Percentiles rank a stretch among this genome's conserved stretches.
Conservation (phyloP, 441 rosid species). For the Sinapis alba region DNA sequence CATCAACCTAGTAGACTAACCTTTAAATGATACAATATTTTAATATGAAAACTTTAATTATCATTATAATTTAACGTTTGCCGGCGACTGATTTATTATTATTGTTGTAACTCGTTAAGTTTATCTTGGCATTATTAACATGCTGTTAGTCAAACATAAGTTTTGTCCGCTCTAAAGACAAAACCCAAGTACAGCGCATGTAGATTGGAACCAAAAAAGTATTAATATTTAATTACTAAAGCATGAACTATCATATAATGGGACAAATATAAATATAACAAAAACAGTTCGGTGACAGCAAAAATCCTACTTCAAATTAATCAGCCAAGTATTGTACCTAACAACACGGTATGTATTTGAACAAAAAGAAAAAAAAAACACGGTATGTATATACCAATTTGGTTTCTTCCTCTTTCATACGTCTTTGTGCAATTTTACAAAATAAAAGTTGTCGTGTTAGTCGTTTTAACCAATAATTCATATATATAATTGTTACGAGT, state of each 20-base stretch:
- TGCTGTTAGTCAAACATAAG: constrained; percentile 32
- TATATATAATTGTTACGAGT: not conserved
- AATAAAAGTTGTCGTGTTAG: not conserved
- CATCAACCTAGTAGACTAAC: constrained; percentile 14
- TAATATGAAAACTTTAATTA: not conserved
- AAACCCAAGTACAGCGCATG: constrained; percentile 30
- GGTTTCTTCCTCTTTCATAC: constrained; percentile 32
- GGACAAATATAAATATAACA: not conserved
- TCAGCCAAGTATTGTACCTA: constrained; percentile 25
- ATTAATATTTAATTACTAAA: constrained; percentile 13
- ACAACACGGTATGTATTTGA: constrained; percentile 13
- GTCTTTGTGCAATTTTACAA: constrained; percentile 6
- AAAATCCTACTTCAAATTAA: constrained; percentile 26
- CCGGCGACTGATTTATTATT: constrained; percentile 2
- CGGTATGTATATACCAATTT: not conserved
- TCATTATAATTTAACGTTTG: constrained; percentile 16
- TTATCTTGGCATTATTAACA: constrained; percentile 23
- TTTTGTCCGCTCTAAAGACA: constrained; percentile 28
- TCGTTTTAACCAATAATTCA: not conserved
- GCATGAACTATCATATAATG: constrained; percentile 3
- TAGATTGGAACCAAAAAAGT: constrained; percentile 19
- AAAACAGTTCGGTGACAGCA: constrained; percentile 31
- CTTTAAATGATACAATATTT: constrained; percentile 4
- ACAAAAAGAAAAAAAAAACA: too few relatives aligned
- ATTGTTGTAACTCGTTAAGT: not conserved